Base-by-base conservation (phyloP, 495 filamentous ascomycete genomes). In the Echria macrotheca region DNA sequence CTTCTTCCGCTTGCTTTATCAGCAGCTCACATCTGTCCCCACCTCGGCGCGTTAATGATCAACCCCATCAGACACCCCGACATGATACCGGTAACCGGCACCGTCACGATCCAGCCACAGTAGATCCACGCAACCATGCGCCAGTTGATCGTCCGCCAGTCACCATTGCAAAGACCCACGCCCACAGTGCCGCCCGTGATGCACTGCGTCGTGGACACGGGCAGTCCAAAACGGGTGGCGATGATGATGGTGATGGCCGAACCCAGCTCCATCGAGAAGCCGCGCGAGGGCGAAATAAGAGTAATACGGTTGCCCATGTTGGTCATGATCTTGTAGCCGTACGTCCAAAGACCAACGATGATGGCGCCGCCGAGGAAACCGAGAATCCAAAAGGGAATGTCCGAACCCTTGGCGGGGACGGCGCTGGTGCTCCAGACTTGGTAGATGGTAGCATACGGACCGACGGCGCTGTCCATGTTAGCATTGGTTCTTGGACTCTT, bases 391-490 rank as follows among this genome's bases (percentile, higher is more conserved):
- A 80, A 46, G n/a, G 82, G 82, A 0, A 84, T 81, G 2, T 72
- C 64, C 1, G 77, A 59, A 50, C 80, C 83, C 58, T 69, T 80
- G 47, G 67, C 47, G 1, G 69, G 61, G 4, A 77, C 63, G 1
- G 33, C 56, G 7, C 76, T 79, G 2, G 69, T 63, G 11, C 67
- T 63, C 84, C 84, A 91, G 53, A 81, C 72, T 15, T 70, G 64
- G 73, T 80, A 89, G 58, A 87, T 79, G 39, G 78, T 81, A 10
- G 84, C 79, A 61, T 77, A 85, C 15, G 84, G 84, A 4, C 86
- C 85, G 48, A 88, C 79, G 4, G 86, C 84, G 68, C 86, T 88
- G 33, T 79, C 67, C 42, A 89, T 78, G 60, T 89, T n/a, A n/a
- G n/a, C n/a, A n/a, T n/a, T n/a, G n/a, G n/a, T n/a, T n/a, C n/a